These are phyloP conservation scores for Isatis tinctoria DNA, from an alignment of 345 rosid species.

Conservation along the genomic window DNA sequence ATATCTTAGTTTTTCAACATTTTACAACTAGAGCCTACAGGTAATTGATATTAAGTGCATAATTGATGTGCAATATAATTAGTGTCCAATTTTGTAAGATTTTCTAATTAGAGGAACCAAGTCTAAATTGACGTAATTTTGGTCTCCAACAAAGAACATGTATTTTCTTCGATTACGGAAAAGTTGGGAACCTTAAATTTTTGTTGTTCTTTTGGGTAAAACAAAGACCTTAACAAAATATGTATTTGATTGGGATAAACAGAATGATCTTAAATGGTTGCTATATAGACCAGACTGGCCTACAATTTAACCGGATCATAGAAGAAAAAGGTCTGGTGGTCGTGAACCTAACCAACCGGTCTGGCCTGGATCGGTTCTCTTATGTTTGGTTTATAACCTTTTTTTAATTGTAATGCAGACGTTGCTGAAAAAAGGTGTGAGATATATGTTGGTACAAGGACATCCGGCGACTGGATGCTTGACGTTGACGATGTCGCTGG, in stretches of 20 bases:
- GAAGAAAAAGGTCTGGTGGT: background rate
- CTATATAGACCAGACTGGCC: background rate
- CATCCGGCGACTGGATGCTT: constrained; percentile 79
- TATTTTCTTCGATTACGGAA: no score
- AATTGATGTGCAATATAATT: background rate
- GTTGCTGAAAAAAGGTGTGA: constrained; percentile 67
- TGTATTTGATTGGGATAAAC: background rate
- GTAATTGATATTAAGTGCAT: background rate
- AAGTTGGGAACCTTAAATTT: no score
- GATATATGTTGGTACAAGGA: constrained; percentile 70
- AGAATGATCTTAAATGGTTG: background rate
- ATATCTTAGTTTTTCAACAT: background rate
- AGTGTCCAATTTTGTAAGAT: no score
- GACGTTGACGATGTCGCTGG: constrained; percentile 57
- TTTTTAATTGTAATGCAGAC: constrained; percentile 39
- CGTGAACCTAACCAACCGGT: background rate
- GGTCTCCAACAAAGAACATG: no score
- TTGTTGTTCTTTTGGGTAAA: background rate
- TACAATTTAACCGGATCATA: background rate
- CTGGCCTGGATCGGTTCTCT: background rate
- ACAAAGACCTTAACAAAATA: no score
- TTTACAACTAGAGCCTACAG: no score
- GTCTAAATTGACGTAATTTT: no score
- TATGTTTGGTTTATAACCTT: background rate
- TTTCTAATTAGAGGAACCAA: no score